Percentiles rank a stretch among this genome's conserved stretches.
phyloP scores from a whole-genome alignment of 306 rosid genomes.

The Quercus agrifolia region DNA sequence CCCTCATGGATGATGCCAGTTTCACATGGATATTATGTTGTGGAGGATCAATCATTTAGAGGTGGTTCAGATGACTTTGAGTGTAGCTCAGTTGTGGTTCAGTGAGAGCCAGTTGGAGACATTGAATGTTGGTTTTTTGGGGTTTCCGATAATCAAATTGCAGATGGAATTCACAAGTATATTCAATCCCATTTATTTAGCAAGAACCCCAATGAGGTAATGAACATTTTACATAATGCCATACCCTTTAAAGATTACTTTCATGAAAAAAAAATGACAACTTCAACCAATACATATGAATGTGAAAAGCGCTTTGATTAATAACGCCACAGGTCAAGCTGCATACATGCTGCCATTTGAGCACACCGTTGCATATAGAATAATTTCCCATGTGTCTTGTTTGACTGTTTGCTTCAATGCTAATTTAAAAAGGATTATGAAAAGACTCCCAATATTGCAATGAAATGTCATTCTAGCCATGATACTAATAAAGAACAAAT shows the following conservation, averaged over 20 bases:
- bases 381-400: no score
- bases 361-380: no score
- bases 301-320: background rate
- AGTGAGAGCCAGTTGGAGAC: conserved; percentile 62
- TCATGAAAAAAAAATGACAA: background rate
- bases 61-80: conserved; percentile 35
- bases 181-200: conserved; percentile 70
- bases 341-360: no score
- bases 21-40: conserved; percentile 62
- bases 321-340: no score
- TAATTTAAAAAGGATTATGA: background rate
- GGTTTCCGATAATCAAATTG: conserved; percentile 58
- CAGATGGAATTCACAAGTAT: conserved; percentile 57
- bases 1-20: conserved; percentile 82
- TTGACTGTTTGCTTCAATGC: no score
- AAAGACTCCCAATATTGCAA: background rate
- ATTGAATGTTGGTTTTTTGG: conserved; percentile 76
- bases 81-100: conserved; percentile 61
- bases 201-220: conserved; percentile 62
- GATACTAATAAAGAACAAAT: no score
- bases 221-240: background rate
- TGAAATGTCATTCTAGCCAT: no score
- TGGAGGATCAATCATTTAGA: conserved; percentile 18
- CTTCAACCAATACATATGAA: no score
- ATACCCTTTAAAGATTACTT: background rate